These are phyloP conservation scores for Russula earlei DNA, from an alignment of 768 basidiomycete species.

Conservation along the genomic window DNA sequence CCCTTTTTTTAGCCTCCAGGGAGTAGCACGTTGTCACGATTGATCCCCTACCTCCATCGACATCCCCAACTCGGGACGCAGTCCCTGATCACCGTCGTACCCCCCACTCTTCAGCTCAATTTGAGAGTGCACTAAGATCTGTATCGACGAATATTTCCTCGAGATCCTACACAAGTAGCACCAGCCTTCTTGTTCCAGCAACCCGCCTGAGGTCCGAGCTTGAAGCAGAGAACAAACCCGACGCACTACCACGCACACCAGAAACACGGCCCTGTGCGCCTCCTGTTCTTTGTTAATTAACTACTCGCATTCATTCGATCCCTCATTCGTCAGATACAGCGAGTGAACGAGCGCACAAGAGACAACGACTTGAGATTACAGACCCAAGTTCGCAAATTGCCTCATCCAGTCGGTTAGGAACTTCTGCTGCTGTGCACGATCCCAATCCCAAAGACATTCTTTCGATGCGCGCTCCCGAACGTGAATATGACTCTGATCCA, in stretches of 20 bases:
- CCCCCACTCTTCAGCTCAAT: conserved; percentile 13
- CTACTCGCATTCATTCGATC: background rate
- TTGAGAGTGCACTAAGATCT: conserved; percentile 13
- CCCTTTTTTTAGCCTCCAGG: conserved; percentile 12
- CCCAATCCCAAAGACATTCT: conserved; percentile 16
- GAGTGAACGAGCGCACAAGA: conserved; percentile 44
- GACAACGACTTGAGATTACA: conserved; percentile 50
- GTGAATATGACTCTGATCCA: conserved; percentile 15
- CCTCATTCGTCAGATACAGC: conserved; percentile 10
- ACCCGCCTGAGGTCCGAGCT: conserved; percentile 20
- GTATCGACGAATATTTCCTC: background rate
- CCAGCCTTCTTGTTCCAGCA: conserved; percentile 18
- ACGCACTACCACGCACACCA: conserved; percentile 5
- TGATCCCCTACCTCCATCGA: conserved; percentile 22
- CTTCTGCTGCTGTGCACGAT: conserved; percentile 20
- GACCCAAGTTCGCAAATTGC: conserved; percentile 28
- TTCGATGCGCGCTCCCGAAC: conserved; percentile 19
- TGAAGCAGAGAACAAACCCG: conserved; percentile 18
- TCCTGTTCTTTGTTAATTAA: background rate
- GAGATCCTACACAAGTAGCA: conserved; percentile 9
- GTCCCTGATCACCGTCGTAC: conserved; percentile 18
- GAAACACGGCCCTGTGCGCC: conserved; percentile 9
- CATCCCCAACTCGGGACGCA: conserved; percentile 20
- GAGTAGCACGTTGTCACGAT: conserved; percentile 21
- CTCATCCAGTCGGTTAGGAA: conserved; percentile 26